Evolutionary conservation across 805 yeast genomes (phyloP), one percentile per base, ranked within the genome.

Genomic region (Ogataea paraovalis): DNA sequence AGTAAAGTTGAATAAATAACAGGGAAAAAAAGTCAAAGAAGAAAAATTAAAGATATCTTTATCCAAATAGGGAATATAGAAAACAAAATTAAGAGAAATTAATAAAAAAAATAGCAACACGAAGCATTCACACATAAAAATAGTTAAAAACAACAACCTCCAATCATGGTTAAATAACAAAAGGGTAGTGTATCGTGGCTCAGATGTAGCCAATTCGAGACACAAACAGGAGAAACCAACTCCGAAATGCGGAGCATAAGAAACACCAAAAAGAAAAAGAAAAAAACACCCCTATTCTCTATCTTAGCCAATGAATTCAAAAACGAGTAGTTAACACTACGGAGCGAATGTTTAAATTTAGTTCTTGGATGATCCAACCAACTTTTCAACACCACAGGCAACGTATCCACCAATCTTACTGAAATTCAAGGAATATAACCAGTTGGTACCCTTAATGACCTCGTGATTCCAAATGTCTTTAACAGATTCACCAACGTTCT

Each of bases 381-480:
- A 25, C 39, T 46, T 51, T 36, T 52, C 55, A 33, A 55, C 48
- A 20, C 52, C 48, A 28, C 42, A 39, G 21, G 47, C 48, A 21
- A 50, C 43, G 8, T 40, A 41, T 16, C 50, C 50, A 23, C 56
- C 52, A 23, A 50, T 50, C 14, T 52, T 44, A 10, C 57, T 46
- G n/a, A 59, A 38, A 41, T 58, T 49, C 33, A 64, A 48, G n/a
- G 58, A 52, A 58, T 84, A 85, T 13, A 85, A 55, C 78, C 85
- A 83, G 54, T 80, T 80, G 20, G 82, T 87, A 49, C 77, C 75
- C 39, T 69, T 71, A 48, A 84, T 73, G 45, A 87, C 75, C 61
- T 85, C 91, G 40, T 78, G 81, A 60, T 87, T 83, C 96, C 96
- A 87, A 38, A 86, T 72, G 58, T 87, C 95, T 54, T 82, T 85